A percentile compares a stretch with the other conserved stretches of the same genome.
Conservation (phyloP, 2,329 filamentous ascomycete species). For the Penicillium sp. region DNA sequence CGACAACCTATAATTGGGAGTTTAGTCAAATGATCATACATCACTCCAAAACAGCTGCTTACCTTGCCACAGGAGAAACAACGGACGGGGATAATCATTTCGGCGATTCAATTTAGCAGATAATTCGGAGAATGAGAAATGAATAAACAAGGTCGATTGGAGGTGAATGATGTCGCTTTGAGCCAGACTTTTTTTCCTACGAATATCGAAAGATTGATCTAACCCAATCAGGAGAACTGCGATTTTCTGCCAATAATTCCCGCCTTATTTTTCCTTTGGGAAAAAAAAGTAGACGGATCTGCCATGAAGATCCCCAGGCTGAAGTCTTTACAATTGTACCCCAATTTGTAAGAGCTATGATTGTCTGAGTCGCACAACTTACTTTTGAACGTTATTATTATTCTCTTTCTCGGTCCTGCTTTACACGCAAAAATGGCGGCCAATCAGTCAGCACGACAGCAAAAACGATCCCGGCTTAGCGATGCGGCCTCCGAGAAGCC, state of each 20-base stretch:
- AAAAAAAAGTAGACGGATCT: constrained; percentile 21
- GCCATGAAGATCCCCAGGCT: constrained; percentile 1
- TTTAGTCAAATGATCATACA: constrained; percentile 9
- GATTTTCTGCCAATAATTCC: constrained; percentile 17
- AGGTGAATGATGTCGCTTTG: constrained; percentile 5
- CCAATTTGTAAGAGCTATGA: constrained; percentile 1
- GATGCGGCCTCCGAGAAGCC: constrained; percentile 28
- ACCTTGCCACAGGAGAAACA: constrained; percentile 99
- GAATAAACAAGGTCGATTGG: constrained; percentile 7
- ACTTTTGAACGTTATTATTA: background rate
- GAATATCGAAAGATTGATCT: constrained; percentile 2
- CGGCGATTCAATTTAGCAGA: background rate
- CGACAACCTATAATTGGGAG: constrained; percentile 68
- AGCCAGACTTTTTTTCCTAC: constrained; percentile 9
- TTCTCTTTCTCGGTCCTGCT: background rate
- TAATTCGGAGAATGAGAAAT: background rate
- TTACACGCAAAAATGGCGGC: constrained; percentile 14
- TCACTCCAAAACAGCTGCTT: constrained; percentile 23
- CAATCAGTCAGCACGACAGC: constrained; percentile 20
- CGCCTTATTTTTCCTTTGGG: constrained; percentile 16
- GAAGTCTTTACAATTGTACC: background rate
- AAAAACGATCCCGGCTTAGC: constrained; percentile 32
- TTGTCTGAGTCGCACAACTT: background rate
- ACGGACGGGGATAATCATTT: constrained; percentile 96
- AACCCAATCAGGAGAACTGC: constrained; percentile 7